A percentile compares a stretch with the other conserved stretches of the same genome.
These are phyloP conservation scores for Aleurites moluccanus DNA, from an alignment of 441 rosid genomes.

Conservation along the genomic window DNA sequence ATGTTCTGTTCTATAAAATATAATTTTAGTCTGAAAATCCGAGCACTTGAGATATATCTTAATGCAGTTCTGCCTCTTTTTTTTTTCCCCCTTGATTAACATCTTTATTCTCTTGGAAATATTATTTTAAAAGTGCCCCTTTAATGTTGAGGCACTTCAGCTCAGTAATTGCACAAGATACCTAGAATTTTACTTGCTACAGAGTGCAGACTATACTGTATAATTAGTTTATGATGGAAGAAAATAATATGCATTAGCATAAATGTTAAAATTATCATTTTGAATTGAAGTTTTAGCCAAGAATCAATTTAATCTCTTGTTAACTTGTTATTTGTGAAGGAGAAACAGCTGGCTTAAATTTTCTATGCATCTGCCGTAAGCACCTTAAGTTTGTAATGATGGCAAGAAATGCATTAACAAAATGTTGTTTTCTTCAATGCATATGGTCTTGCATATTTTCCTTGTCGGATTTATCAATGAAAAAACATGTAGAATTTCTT, in stretches of 20 bases:
- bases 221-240: conserved; percentile 1
- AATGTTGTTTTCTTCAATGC: background rate
- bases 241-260: background rate
- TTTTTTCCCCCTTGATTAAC: background rate
- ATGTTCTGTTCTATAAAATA: background rate
- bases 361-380: background rate
- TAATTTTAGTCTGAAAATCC: background rate
- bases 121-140: background rate
- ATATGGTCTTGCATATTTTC: background rate
- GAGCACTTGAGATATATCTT: background rate
- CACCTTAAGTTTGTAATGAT: background rate
- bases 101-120: background rate
- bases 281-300: background rate
- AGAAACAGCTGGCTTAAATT: background rate
- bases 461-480: conserved; percentile 1
- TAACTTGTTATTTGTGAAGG: background rate
- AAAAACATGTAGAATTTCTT: conserved; percentile 18
- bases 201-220: background rate
- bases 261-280: background rate
- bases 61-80: background rate
- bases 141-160: background rate
- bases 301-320: background rate
- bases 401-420: background rate
- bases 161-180: background rate
- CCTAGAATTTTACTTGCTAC: background rate